Percentiles rank a stretch among this genome's conserved stretches.
phyloP scores from a whole-genome alignment of 2,329 filamentous ascomycete species.

The Cercospora sp. region DNA sequence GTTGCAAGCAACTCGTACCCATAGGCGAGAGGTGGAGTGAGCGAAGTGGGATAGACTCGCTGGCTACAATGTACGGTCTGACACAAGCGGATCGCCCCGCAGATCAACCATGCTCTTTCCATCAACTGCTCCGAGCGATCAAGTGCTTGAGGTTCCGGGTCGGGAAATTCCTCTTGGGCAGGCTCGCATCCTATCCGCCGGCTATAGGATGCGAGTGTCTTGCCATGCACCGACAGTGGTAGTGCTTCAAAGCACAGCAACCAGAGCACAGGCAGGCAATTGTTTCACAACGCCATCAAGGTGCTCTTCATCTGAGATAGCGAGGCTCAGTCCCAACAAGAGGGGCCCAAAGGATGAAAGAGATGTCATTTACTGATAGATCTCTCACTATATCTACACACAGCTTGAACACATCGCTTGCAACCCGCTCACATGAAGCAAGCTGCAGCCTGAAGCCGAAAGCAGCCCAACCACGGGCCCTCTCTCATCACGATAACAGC shows the following conservation, averaged over 20 bases:
- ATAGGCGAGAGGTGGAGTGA: background rate
- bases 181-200: background rate
- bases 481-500: background rate
- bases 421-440: background rate
- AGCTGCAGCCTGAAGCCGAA: background rate
- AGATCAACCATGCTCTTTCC: background rate
- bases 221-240: background rate
- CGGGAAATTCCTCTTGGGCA: background rate
- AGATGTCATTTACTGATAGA: background rate
- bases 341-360: background rate
- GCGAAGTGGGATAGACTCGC: background rate
- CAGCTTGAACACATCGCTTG: background rate
- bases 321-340: background rate
- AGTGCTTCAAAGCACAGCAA: background rate
- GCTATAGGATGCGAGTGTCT: background rate
- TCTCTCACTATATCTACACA: background rate
- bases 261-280: background rate
- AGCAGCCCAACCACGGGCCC: background rate
- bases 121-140: background rate
- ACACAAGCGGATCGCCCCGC: background rate
- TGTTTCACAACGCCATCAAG: background rate
- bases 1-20: background rate
- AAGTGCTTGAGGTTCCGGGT: background rate
- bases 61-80: background rate
- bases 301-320: background rate